Evolutionary conservation across 805 yeast species (phyloP).

Genomic region (Blastobotrys chiropterorum): DNA sequence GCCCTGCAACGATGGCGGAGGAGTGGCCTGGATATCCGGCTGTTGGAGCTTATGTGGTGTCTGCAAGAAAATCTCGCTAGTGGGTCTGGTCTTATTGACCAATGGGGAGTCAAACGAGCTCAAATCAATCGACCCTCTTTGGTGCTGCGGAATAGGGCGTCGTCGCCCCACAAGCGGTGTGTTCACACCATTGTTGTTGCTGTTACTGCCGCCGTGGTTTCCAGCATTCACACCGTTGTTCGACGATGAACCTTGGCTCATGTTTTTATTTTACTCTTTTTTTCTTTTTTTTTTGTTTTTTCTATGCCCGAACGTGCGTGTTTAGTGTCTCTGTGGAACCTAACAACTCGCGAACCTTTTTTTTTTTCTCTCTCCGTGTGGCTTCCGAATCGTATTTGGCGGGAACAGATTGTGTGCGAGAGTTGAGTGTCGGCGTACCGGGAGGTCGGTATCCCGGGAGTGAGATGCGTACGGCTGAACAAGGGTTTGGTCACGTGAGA

Average conservation of each 20-base stretch:
- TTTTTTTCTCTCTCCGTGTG: too few species aligned
- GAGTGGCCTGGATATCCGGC: neutral
- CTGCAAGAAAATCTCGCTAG: constrained; percentile 23
- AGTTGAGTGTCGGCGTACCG: too few species aligned
- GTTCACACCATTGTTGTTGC: neutral
- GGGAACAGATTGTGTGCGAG: too few species aligned
- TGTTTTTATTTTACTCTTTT: neutral
- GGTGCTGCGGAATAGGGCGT: neutral
- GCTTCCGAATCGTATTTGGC: too few species aligned
- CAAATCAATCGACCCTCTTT: constrained; percentile 1
- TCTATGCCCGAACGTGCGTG: too few species aligned
- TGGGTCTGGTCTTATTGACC: constrained; percentile 18
- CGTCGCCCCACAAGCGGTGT: neutral
- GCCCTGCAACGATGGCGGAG: neutral
- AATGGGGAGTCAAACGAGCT: constrained; percentile 19
- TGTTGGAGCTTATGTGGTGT: constrained; percentile 11
- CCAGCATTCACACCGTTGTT: neutral
- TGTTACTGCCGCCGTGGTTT: neutral
- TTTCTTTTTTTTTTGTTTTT: too few species aligned
- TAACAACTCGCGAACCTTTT: neutral
- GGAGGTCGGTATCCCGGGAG: too few species aligned
- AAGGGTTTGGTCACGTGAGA: too few species aligned
- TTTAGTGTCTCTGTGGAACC: neutral
- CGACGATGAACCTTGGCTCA: neutral
- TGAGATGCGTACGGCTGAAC: too few species aligned